Evolutionary conservation across 768 basidiomycete genomes (phyloP).

Genomic region (Boletus vermiculosoides): DNA sequence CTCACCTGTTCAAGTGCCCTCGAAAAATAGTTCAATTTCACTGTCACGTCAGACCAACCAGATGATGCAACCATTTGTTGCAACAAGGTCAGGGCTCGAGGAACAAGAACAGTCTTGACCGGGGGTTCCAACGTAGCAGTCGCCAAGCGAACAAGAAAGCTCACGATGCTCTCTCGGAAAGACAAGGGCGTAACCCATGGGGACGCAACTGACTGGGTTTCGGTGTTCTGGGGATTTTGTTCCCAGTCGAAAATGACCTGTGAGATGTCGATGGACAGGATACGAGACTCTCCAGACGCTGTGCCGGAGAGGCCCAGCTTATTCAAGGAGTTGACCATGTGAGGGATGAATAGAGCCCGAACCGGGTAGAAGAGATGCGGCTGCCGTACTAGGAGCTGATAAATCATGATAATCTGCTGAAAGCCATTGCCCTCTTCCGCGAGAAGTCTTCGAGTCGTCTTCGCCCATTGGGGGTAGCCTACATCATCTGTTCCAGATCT

Average conservation of each 20-base stretch:
- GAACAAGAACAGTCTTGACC: slow-evolving; percentile 45
- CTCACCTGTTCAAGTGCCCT: slow-evolving; percentile 78
- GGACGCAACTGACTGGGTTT: slow-evolving; percentile 22
- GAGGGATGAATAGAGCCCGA: slow-evolving; percentile 87
- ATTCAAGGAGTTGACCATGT: slow-evolving; percentile 86
- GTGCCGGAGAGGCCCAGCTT: slow-evolving; percentile 80
- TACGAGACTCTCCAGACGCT: slow-evolving; percentile 76
- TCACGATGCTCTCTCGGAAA: slow-evolving; percentile 88
- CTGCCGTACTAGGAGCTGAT: slow-evolving; percentile 90
- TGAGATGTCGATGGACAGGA: slow-evolving; percentile 84
- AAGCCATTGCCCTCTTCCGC: slow-evolving; percentile 81
- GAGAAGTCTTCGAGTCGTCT: slow-evolving; percentile 77
- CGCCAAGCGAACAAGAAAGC: slow-evolving; percentile 90
- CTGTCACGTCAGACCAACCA: slow-evolving; percentile 89
- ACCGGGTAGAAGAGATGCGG: slow-evolving; percentile 90
- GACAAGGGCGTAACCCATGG: slow-evolving; percentile 74
- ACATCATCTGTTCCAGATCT: slow-evolving; percentile 55
- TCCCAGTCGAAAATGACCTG: slow-evolving; percentile 97
- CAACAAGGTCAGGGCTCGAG: slow-evolving; percentile 64
- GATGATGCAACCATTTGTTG: slow-evolving; percentile 76
- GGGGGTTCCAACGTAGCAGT: slow-evolving; percentile 58
- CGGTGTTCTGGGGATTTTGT: slow-evolving; percentile 47
- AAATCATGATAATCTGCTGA: slow-evolving; percentile 74
- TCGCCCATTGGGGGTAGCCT: slow-evolving; percentile 79
- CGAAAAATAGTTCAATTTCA: slow-evolving; percentile 89